phyloP scores from a whole-genome alignment of 495 filamentous ascomycete species.

The Daldinia caldariorum region DNA sequence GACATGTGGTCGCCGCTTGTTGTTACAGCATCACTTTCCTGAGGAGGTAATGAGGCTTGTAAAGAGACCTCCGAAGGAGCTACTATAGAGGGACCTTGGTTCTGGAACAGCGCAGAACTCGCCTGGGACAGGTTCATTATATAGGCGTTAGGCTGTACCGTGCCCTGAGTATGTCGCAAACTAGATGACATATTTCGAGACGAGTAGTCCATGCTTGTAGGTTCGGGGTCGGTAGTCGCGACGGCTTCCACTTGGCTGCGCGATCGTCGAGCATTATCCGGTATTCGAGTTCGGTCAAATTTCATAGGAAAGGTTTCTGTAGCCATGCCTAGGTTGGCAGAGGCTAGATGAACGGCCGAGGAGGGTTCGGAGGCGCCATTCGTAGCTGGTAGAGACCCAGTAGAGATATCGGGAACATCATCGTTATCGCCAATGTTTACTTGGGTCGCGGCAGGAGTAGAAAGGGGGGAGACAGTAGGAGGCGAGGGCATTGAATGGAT shows the following conservation, averaged over 20 bases:
- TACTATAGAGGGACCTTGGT: constrained; percentile 39
- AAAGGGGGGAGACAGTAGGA: constrained; percentile 48
- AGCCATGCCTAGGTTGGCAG: constrained; percentile 20
- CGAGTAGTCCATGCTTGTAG: constrained; percentile 36
- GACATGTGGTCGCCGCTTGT: constrained; percentile 37
- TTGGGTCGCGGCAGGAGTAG: constrained; percentile 47
- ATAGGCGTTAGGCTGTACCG: constrained; percentile 44
- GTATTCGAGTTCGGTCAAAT: constrained; percentile 25
- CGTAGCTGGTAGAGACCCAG: constrained; percentile 34
- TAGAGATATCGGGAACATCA: constrained; percentile 37
- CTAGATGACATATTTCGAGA: constrained; percentile 34
- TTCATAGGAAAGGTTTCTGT: constrained; percentile 39
- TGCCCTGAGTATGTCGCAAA: constrained; percentile 40
- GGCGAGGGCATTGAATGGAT: constrained; percentile 45
- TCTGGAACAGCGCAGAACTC: constrained; percentile 34
- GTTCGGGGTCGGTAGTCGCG: constrained; percentile 48
- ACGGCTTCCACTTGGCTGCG: constrained; percentile 45
- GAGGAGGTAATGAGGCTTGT: constrained; percentile 44
- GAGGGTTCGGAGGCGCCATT: constrained; percentile 36
- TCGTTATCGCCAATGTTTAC: constrained; percentile 45
- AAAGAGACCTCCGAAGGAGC: constrained; percentile 50
- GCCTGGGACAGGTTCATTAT: constrained; percentile 45
- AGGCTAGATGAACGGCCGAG: constrained; percentile 31
- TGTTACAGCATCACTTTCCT: constrained; percentile 43
- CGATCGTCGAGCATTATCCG: constrained; percentile 19